Conservation (phyloP, 164 flowering plant genomes). For the Dillenia suffruticosa region DNA sequence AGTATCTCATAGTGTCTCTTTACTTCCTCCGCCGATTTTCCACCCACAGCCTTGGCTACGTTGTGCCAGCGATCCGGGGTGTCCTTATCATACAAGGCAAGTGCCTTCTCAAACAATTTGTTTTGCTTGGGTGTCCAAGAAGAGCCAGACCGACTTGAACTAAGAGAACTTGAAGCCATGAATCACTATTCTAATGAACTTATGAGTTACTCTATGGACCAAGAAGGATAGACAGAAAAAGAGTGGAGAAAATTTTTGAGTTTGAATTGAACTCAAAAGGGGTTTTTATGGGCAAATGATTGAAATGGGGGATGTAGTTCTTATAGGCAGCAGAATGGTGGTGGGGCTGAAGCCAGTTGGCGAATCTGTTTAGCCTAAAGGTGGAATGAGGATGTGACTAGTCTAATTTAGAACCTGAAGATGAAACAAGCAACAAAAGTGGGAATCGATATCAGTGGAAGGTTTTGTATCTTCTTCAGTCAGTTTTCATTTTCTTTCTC, state of each 20-base stretch:
- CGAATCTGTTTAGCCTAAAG: constrained; percentile 12
- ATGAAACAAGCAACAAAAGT: too few relatives aligned
- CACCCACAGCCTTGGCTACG: constrained; percentile 36
- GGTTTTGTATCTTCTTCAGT: too few relatives aligned
- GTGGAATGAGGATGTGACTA: too few relatives aligned
- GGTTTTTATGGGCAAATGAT: constrained; percentile 13
- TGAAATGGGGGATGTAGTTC: constrained; percentile 10
- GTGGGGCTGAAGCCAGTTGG: constrained; percentile 22
- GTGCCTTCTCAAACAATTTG: constrained; percentile 38
- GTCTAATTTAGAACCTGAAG: too few relatives aligned
- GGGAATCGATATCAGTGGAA: too few relatives aligned
- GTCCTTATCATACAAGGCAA: constrained; percentile 40
- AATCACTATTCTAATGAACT: constrained; percentile 15
- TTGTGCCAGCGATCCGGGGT: constrained; percentile 30
- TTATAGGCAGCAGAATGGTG: constrained; percentile 10
- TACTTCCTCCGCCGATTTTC: constrained; percentile 37
- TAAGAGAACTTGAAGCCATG: constrained; percentile 34
- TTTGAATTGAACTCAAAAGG: neutral
- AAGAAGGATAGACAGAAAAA: neutral
- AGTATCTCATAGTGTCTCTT: constrained; percentile 27
- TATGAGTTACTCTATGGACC: neutral
- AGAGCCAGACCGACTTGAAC: constrained; percentile 11
- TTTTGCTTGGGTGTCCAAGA: constrained; percentile 39
- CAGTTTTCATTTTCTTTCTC: too few relatives aligned
- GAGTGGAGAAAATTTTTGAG: neutral